phyloP scores from a whole-genome alignment of 2,329 filamentous ascomycete genomes.

The Elsinoe arachidis region DNA sequence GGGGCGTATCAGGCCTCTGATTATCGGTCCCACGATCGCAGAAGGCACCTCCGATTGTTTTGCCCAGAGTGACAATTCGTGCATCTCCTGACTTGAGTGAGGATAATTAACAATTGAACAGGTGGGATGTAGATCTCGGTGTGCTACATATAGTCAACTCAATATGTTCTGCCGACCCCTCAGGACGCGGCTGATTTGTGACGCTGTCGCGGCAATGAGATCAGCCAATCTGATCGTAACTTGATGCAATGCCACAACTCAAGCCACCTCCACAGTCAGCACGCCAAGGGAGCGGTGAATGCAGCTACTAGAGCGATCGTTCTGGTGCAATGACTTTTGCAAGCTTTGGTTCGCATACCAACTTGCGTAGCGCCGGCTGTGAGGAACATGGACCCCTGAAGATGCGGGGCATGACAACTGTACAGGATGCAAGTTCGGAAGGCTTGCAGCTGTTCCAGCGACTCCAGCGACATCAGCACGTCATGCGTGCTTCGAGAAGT shows the following conservation, averaged over 20 bases:
- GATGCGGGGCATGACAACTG: neutral
- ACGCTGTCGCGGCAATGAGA: neutral
- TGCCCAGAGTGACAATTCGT: too few species aligned
- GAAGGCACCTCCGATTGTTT: too few species aligned
- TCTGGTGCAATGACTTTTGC: neutral
- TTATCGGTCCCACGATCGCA: too few species aligned
- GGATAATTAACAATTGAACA: too few species aligned
- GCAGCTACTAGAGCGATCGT: too few species aligned
- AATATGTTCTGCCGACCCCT: neutral
- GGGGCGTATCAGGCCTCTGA: too few species aligned
- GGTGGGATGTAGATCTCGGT: too few species aligned
- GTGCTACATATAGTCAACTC: too few species aligned
- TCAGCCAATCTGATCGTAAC: neutral
- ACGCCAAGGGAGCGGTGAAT: too few species aligned
- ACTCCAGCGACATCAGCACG: neutral
- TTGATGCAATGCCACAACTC: neutral
- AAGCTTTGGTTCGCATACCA: neutral
- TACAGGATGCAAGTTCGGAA: neutral
- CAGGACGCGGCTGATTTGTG: conserved; percentile 2
- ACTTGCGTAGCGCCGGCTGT: neutral
- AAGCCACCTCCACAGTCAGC: neutral
- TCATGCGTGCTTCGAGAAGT: neutral
- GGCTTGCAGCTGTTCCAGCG: neutral
- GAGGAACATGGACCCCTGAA: neutral
- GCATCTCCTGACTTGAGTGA: too few species aligned